phyloP scores from a whole-genome alignment of 345 rosid species.

The Linum trigynum region DNA sequence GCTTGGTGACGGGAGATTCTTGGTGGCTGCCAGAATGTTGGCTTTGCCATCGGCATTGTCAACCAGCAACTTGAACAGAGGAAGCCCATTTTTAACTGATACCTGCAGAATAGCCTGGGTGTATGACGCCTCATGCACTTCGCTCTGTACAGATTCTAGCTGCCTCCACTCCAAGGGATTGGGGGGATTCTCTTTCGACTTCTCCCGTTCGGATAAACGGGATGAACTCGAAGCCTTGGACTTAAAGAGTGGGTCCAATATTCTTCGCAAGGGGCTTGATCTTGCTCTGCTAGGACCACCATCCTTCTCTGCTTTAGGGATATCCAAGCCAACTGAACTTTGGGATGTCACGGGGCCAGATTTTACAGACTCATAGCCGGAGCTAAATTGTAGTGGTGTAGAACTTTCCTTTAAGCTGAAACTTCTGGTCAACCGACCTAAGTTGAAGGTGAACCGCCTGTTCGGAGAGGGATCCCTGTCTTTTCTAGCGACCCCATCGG shows the following conservation, averaged over 20 bases:
- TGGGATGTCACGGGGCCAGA: constrained; percentile 48
- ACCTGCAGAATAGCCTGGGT: constrained; percentile 55
- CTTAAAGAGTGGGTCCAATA: constrained; percentile 62
- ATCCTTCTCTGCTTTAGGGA: constrained; percentile 31
- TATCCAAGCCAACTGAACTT: constrained; percentile 26
- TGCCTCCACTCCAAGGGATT: constrained; percentile 24
- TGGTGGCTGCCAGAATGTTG: constrained; percentile 58
- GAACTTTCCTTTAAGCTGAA: constrained; percentile 64
- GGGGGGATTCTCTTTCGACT: constrained; percentile 27
- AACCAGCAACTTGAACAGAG: constrained; percentile 55
- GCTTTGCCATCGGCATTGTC: constrained; percentile 42
- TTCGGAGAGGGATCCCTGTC: constrained; percentile 46
- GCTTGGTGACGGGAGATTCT: constrained; percentile 27
- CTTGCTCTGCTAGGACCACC: constrained; percentile 34
- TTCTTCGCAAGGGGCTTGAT: constrained; percentile 67
- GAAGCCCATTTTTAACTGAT: constrained; percentile 52
- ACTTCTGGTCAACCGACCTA: constrained; percentile 62
- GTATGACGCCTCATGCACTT: constrained; percentile 28
- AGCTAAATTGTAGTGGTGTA: constrained; percentile 33
- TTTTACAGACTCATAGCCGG: constrained; percentile 35
- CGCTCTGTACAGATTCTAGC: constrained; percentile 21
- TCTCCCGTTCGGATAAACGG: constrained; percentile 29
- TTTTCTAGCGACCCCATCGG: constrained; percentile 28
- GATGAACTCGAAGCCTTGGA: constrained; percentile 27
- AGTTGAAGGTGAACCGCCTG: constrained; percentile 73